phyloP scores from a whole-genome alignment of 2,329 filamentous ascomycete genomes.

The Pseudogymnoascus sp. region DNA sequence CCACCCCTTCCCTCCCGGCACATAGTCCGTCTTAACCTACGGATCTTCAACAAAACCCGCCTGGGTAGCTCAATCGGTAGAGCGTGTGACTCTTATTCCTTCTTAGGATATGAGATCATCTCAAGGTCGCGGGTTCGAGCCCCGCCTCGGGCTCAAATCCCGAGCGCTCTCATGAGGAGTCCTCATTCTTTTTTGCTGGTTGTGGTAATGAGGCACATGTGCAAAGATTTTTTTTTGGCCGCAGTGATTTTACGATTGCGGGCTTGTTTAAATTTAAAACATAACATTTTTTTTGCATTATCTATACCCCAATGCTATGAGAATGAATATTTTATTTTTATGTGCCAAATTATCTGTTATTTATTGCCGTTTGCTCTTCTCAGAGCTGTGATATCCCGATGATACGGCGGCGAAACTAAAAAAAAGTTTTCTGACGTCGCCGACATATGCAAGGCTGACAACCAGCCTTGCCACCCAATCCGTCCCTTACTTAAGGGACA shows the following conservation, averaged over 20 bases:
- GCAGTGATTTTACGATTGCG: background rate
- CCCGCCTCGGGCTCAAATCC: constrained; percentile 6
- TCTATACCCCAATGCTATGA: background rate
- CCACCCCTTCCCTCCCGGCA: background rate
- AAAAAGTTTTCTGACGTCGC: constrained; percentile 9
- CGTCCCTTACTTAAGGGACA: background rate
- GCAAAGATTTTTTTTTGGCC: background rate
- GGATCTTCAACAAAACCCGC: constrained; percentile 9
- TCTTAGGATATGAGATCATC: constrained; percentile 5
- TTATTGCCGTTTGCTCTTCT: background rate
- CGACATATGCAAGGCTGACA: background rate
- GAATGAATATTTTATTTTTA: background rate
- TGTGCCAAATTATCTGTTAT: background rate
- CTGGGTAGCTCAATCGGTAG: constrained; percentile 59
- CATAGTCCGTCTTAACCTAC: background rate
- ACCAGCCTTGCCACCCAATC: background rate
- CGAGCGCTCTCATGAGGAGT: constrained; percentile 2
- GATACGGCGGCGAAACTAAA: background rate
- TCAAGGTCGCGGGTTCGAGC: constrained; percentile 8
- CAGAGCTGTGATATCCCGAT: background rate
- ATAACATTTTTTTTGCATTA: background rate
- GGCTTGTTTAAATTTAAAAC: background rate
- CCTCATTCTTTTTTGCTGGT: background rate
- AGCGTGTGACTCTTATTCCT: constrained; percentile 58
- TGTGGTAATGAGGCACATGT: constrained; percentile 1